These are phyloP conservation scores for Neurospora sp. DNA, from an alignment of 495 filamentous ascomycete genomes.

Conservation along the genomic window DNA sequence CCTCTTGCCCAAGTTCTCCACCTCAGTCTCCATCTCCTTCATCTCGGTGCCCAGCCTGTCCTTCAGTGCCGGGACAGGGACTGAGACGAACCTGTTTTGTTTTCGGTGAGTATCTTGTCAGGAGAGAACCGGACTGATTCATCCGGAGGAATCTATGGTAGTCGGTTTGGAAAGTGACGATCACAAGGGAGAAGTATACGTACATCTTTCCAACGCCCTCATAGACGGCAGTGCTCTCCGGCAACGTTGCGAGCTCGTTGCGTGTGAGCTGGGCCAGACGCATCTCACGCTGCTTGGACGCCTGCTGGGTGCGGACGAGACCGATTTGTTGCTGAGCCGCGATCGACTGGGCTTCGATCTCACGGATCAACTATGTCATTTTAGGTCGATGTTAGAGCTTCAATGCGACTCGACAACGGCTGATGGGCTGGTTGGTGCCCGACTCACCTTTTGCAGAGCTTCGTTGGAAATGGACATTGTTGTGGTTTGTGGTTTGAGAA, in stretches of 20 bases:
- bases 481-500: not conserved
- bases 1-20: constrained; percentile 76
- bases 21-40: constrained; percentile 63
- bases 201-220: constrained; percentile 97
- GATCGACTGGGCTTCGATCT: constrained; percentile 83
- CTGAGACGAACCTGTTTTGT: constrained; percentile 67
- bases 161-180: not conserved
- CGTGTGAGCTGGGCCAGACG: constrained; percentile 83
- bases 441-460: constrained; percentile 79
- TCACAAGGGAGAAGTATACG: constrained; percentile 17
- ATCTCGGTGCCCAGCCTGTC: constrained; percentile 67
- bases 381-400: not conserved
- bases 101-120: not conserved
- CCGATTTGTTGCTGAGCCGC: constrained; percentile 86
- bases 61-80: constrained; percentile 62
- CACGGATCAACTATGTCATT: constrained; percentile 64
- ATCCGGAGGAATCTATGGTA: not conserved
- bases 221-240: constrained; percentile 74
- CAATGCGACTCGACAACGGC: not conserved
- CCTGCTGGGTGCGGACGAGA: constrained; percentile 76
- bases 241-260: constrained; percentile 67
- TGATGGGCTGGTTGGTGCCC: not conserved
- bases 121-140: not conserved
- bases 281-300: constrained; percentile 77
- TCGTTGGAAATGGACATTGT: constrained; percentile 94